Percentiles rank a stretch among this genome's conserved stretches.
Evolutionary conservation across 1,284 basidiomycete species (phyloP).

Genomic region (Peniophora sp.): DNA sequence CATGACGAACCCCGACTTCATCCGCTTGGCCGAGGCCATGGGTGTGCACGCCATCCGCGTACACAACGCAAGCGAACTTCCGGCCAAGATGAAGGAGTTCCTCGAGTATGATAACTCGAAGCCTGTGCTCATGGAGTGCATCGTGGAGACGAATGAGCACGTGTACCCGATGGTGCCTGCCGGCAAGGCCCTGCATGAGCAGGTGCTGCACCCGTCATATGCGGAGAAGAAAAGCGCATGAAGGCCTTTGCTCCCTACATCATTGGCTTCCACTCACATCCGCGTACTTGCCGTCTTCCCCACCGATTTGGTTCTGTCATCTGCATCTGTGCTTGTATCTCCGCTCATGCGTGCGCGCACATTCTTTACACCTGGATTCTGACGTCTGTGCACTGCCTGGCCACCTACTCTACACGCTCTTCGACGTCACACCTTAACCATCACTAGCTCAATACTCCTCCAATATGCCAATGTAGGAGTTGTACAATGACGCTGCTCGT

Average conservation of each 20-base stretch:
- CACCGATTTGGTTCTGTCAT: no score
- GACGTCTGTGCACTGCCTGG: no score
- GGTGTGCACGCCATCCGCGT: conserved; percentile 86
- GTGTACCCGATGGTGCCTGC: conserved; percentile 94
- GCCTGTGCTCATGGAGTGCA: conserved; percentile 88
- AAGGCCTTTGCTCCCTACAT: background rate
- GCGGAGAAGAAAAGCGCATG: conserved; percentile 19
- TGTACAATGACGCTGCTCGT: no score
- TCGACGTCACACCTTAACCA: no score
- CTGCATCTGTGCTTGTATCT: no score
- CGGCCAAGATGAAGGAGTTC: conserved; percentile 97
- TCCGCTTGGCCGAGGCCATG: conserved; percentile 85
- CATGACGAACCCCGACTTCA: conserved; percentile 95
- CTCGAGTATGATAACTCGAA: conserved; percentile 85
- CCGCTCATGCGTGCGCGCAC: no score
- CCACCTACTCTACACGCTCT: no score
- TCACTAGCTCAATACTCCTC: no score
- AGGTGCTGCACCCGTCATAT: conserved; percentile 57
- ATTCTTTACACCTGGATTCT: no score
- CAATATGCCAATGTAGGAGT: no score
- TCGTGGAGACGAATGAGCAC: conserved; percentile 84
- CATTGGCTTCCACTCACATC: background rate
- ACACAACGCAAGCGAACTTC: conserved; percentile 66
- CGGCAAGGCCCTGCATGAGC: conserved; percentile 89
- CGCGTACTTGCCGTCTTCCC: no score